A percentile compares a stretch with the other conserved stretches of the same genome.
phyloP scores from a whole-genome alignment of 1,139 yeast genomes.

The Magnusiomyces suaveolens region DNA sequence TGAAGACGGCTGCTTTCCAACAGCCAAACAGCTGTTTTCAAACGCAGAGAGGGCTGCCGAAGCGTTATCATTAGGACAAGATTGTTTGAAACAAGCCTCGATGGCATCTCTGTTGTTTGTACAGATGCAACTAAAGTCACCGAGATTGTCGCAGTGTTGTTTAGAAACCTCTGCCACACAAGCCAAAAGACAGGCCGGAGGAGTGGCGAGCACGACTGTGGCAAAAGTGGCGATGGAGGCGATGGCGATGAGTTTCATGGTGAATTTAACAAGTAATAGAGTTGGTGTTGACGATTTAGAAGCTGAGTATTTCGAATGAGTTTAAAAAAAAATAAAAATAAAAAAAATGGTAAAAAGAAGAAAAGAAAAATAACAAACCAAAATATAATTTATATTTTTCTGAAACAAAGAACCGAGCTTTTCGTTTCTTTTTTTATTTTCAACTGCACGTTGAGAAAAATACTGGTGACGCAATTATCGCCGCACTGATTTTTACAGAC shows the following conservation, averaged over 20 bases:
- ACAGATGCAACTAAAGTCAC: conserved; percentile 59
- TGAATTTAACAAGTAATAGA: background rate
- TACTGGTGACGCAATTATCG: no score
- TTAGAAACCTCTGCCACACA: conserved; percentile 68
- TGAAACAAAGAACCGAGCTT: background rate
- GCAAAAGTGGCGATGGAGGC: conserved; percentile 40
- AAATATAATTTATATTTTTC: no score
- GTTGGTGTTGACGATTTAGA: background rate
- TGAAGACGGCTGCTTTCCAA: conserved; percentile 27
- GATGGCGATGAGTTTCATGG: conserved; percentile 36
- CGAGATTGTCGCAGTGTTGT: conserved; percentile 49
- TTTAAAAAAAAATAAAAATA: no score
- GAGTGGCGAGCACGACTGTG: conserved; percentile 48
- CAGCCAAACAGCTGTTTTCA: conserved; percentile 29
- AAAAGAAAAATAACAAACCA: no score
- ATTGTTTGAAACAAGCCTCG: conserved; percentile 49
- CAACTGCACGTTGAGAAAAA: background rate
- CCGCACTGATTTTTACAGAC: no score
- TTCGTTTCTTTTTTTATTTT: background rate
- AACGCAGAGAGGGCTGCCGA: conserved; percentile 51
- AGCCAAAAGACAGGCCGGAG: conserved; percentile 75
- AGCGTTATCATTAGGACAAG: conserved; percentile 56
- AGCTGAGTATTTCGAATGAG: background rate
- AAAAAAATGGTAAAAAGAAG: no score
- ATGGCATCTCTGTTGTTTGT: conserved; percentile 42